These are phyloP conservation scores for Pezizomycotina sp. DNA, from an alignment of 2,329 filamentous ascomycete genomes.

Conservation along the genomic window DNA sequence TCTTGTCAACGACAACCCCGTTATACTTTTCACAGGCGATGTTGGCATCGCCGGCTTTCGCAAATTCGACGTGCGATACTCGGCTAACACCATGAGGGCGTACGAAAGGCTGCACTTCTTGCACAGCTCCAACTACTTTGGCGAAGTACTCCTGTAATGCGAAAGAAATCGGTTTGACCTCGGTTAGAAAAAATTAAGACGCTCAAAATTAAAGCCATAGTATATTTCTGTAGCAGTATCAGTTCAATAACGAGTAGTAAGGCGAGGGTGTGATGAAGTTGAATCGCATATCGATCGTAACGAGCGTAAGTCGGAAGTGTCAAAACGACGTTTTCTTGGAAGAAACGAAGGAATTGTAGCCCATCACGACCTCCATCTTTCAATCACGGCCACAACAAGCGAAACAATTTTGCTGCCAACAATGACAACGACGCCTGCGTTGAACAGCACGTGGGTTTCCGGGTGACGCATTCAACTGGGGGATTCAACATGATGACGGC, in stretches of 20 bases:
- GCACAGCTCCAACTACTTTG: conserved; percentile 70
- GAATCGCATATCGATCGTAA: conserved; percentile 2
- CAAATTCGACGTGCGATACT: conserved; percentile 85
- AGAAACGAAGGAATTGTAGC: too few species aligned
- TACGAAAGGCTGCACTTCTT: conserved; percentile 86
- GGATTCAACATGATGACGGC: too few species aligned
- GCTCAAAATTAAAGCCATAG: conserved; percentile 4
- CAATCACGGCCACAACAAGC: too few species aligned
- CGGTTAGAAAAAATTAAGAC: conserved; percentile 10
- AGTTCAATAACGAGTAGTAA: conserved; percentile 15
- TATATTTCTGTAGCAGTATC: conserved; percentile 1
- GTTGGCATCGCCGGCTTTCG: conserved; percentile 60
- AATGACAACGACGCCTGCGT: too few species aligned
- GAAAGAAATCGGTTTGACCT: conserved; percentile 28
- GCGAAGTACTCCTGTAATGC: conserved; percentile 79
- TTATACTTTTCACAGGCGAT: conserved; percentile 75
- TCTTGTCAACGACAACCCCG: conserved; percentile 74
- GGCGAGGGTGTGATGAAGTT: conserved; percentile 5
- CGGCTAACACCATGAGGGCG: conserved; percentile 73
- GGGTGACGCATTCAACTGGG: too few species aligned
- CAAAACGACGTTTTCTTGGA: too few species aligned
- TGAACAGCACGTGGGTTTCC: too few species aligned
- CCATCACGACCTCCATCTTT: too few species aligned
- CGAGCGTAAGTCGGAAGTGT: conserved; percentile 6
- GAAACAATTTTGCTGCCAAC: too few species aligned